These are phyloP conservation scores for Cucurbitaria berberidis DNA, from an alignment of 2,329 filamentous ascomycete genomes.

Conservation along the genomic window DNA sequence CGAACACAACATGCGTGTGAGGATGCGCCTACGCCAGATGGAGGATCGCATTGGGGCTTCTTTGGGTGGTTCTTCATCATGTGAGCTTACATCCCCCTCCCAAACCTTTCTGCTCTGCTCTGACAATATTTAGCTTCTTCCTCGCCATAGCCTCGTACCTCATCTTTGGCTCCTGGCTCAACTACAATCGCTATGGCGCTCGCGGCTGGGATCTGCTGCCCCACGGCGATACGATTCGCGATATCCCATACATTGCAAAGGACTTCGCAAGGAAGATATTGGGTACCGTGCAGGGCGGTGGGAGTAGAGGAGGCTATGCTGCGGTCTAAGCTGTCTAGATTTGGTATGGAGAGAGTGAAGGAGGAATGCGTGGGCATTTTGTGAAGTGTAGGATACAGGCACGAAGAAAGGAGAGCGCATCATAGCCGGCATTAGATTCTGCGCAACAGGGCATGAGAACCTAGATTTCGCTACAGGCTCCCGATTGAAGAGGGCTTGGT, in stretches of 20 bases:
- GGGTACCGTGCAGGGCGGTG: slow-evolving; percentile 82
- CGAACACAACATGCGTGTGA: slow-evolving; percentile 82
- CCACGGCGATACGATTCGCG: slow-evolving; percentile 88
- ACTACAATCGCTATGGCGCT: slow-evolving; percentile 96
- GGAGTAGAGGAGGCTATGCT: slow-evolving; percentile 89
- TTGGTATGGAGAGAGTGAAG: neutral
- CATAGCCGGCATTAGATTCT: neutral
- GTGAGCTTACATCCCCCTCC: slow-evolving; percentile 59
- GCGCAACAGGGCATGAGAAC: neutral
- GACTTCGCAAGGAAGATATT: slow-evolving; percentile 83
- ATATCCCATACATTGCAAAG: slow-evolving; percentile 89
- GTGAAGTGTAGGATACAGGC: neutral
- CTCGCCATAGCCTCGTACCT: slow-evolving; percentile 85
- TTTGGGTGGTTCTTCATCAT: slow-evolving; percentile 97
- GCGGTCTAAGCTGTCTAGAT: slow-evolving; percentile 69
- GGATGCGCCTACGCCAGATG: slow-evolving; percentile 51
- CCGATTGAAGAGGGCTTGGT: neutral
- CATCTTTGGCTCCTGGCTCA: slow-evolving; percentile 98
- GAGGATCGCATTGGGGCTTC: slow-evolving; percentile 79
- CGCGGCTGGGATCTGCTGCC: slow-evolving; percentile 94
- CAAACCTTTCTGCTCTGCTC: slow-evolving; percentile 2
- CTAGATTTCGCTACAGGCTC: neutral
- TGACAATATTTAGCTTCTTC: slow-evolving; percentile 69
- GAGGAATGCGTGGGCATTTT: neutral
- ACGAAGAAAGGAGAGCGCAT: neutral